Evolutionary conservation across 257 asterid species (phyloP).

Genomic region (Thymus mandschuricus): DNA sequence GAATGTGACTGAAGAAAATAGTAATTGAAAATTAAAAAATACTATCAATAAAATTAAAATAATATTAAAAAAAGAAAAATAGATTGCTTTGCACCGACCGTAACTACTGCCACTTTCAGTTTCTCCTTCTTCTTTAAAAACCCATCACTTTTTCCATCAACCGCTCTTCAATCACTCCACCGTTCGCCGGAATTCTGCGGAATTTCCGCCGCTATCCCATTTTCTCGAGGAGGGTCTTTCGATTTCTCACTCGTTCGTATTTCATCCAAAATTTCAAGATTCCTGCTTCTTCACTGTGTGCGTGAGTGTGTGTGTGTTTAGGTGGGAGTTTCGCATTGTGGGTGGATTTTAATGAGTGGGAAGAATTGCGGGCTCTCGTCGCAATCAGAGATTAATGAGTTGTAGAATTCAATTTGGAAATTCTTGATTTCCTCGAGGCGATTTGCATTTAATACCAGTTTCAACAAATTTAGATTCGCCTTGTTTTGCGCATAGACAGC

Average conservation of each 20-base stretch:
- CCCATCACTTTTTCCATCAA: constrained; percentile 24
- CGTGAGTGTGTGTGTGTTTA: constrained; percentile 16
- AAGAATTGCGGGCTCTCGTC: constrained; percentile 5
- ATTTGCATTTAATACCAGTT: constrained; percentile 38
- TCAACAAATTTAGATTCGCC: constrained; percentile 47
- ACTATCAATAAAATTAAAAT: no score
- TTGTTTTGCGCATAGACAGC: constrained; percentile 41
- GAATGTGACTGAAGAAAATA: no score
- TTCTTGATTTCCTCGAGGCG: constrained; percentile 39
- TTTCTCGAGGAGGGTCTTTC: constrained; percentile 34
- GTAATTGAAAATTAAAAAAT: no score
- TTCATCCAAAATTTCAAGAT: constrained; percentile 28
- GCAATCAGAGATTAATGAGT: constrained; percentile 26
- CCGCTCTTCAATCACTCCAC: constrained; percentile 28
- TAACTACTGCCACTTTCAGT: constrained; percentile 44
- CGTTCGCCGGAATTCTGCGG: constrained; percentile 22
- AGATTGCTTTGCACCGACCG: constrained; percentile 39
- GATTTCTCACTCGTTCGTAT: background rate
- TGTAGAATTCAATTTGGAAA: constrained; percentile 9
- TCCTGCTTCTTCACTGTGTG: background rate
- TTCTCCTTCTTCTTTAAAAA: constrained; percentile 28
- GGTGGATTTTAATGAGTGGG: constrained; percentile 25
- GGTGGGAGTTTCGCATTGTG: constrained; percentile 36
- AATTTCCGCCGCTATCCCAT: constrained; percentile 3
- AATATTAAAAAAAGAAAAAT: background rate